Evolutionary conservation across 768 basidiomycete genomes (phyloP), one percentile per base, ranked within the genome.

Genomic region (Leccinum uliginosum): DNA sequence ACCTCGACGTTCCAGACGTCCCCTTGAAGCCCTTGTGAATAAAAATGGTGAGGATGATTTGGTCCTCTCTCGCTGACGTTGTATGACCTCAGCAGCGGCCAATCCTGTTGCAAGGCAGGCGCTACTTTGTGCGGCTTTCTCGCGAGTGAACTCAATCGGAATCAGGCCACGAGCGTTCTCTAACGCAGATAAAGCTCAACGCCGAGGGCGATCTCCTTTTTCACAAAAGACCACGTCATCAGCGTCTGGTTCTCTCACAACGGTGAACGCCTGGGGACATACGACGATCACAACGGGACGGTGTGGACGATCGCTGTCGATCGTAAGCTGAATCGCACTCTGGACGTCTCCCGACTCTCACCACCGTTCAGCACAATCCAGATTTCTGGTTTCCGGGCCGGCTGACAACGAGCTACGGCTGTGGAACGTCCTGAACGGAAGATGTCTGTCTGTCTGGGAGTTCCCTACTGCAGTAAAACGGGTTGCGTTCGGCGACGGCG

Each of bases 241-340:
- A 98, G 97, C 70, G 94, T 93, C 51, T 98, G 96, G 96, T 97
- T 83, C 72, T 87, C 94, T 12, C 92, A 96, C 66, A 99, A 99
- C 66, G 97, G 97, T 51, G 97, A 98, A 78, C 81, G 97, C 57
- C 74, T 99, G 65, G 97, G 97, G 34, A 99, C 97, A 57, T 98
- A 97, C 69, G 85, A 91, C 47, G 97, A 93, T 40, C 86, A 97
- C 74, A 99, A 98, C 67, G 97, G 97, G 55, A 81, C 91, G 0
- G 90, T 99, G 26, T 98, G 97, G 97, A 95, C 94, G 51, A 84
- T 95, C 62, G 94, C 96, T 73, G 85, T 93, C 52, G 97, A 99
- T 79, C 86, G 94, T 97, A 74, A 74, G 91, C 78, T 57, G 26
- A 46, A 43, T 32, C 23, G 14, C 2, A n/a, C 29, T 4, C 19